Base-by-base conservation (phyloP, 2,329 filamentous ascomycete species). In the Calonectria pseudoreteaudii region DNA sequence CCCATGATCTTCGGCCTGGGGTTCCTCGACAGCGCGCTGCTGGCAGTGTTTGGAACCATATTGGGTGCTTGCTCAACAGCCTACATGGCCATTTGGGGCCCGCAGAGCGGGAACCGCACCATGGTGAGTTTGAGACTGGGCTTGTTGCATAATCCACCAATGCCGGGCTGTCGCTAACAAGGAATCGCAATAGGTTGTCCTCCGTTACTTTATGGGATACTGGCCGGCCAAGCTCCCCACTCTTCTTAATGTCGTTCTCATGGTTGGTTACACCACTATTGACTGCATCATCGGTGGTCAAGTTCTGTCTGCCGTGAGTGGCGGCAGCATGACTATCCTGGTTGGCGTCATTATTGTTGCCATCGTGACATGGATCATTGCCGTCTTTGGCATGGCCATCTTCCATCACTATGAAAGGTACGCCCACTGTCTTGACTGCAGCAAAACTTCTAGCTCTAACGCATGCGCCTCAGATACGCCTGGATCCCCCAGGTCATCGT, bases 261-360 rank as follows among this genome's bases (percentile, higher is more conserved):
- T 93, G 78, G 92, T 95, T 82, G 94, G 94, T 65, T 96, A 94
- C 92, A 93, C 92, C 6, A 89, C 92, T 0, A 92, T 95, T 77
- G 96, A 97, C 81, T 90, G 91, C 69, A 95, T 97, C 75, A 94
- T 96, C 20, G 94, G 94, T 23, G 93, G 94, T 0, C 93, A 96
- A 82, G 89, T 96, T 9, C 88, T 97, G 78, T 89, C 94, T 71
- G 93, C 94, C 0, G 92, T 96, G 58, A 95, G 95, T 81, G 81
- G 84, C 58, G 81, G 81, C 6, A 84, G 90, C 65, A 91, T 96
- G 76, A 93, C 93, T 9, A 93, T 94, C 58, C 93, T 88, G 81
- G 94, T 93, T 1, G 94, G 94, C 26, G 93, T 97, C 74, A 84
- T 96, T 49, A 90, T 96, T 75, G 94, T 96, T 76, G 91, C 93